Base-by-base conservation (phyloP, 176 grass and related monocot genomes). In the Eremochloa ophiuroides region DNA sequence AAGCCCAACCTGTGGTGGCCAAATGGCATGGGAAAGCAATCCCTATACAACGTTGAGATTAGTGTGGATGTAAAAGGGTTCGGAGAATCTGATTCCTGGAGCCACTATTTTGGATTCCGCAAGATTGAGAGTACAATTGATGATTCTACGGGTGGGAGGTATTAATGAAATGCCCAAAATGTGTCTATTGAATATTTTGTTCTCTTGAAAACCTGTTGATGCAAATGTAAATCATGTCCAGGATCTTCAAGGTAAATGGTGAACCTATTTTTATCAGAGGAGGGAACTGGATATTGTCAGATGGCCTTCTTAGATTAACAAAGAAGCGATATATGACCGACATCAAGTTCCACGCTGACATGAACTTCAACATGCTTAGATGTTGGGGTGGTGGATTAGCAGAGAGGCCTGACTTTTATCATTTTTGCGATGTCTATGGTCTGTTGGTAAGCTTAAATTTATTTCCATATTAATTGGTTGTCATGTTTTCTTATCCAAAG, bases 1-100 rank as follows among this genome's bases (percentile, higher is more conserved):
- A 98, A 98, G 76, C 96, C 93, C 50, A 95, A 95, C 60, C 68
- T 98, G 69, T 98, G 96, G 96, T 98, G 96, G 93, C 96, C 96
- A 82, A 95, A 98, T 88, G 96, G 96, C 68, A 93, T 98, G 96
- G 96, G 96, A 62, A 86, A 88, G 8, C 93, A 98, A 34, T 93
- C 86, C 47, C 35, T 98, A 44, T 98, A 98, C 72, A 86, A 91
- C 35, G 88, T 98, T 43, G 93, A 91, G 62, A 88, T 98, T 62
- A 91, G 69, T 84, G 82, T 98, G 70, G 90, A 91, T 82, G 95
- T 91, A 31, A 90, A 91, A 53, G 95, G 90, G 88, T 89, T 95
- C 55, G 95, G 95, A 17, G 92, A 95, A 82, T 93, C 92, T 14
- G 90, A 98, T 89, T 86, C 95, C 74, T 98, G 90, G 92, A 88